Conservation (phyloP, 2,329 filamentous ascomycete genomes). For the Diaporthe eres region DNA sequence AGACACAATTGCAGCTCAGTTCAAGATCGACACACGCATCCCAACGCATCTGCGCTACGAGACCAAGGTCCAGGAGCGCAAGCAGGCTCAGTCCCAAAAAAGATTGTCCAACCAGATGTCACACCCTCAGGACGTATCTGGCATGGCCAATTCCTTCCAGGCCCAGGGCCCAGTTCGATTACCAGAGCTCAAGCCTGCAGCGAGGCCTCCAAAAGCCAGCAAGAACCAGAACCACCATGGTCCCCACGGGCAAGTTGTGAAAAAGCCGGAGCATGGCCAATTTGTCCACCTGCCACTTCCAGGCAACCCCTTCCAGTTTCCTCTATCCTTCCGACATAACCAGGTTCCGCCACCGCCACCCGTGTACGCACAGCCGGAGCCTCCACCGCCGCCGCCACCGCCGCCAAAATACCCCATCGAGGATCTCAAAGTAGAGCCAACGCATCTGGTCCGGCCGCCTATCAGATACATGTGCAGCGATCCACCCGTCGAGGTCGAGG, state of each 20-base stretch:
- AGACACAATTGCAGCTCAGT: conserved; percentile 83
- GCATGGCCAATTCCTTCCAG: conserved; percentile 51
- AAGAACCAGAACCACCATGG: conserved; percentile 75
- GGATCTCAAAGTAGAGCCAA: conserved; percentile 85
- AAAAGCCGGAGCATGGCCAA: conserved; percentile 55
- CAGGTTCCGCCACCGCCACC: conserved; percentile 58
- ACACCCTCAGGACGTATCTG: conserved; percentile 60
- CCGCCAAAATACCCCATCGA: conserved; percentile 96
- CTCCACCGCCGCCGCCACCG: conserved; percentile 74
- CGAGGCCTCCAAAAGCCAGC: conserved; percentile 76
- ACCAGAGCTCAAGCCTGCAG: conserved; percentile 80
- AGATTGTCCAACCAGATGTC: conserved; percentile 60
- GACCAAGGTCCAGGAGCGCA: conserved; percentile 82
- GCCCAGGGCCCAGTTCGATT: conserved; percentile 68
- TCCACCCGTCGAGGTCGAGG: conserved; percentile 65
- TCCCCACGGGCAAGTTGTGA: conserved; percentile 49
- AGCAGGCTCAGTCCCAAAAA: conserved; percentile 77
- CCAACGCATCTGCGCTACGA: conserved; percentile 87
- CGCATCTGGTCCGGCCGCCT: conserved; percentile 77
- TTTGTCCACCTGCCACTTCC: conserved; percentile 57
- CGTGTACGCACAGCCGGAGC: conserved; percentile 57
- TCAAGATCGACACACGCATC: conserved; percentile 89
- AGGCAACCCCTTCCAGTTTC: conserved; percentile 63
- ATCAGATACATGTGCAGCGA: conserved; percentile 84
- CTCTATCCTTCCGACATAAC: conserved; percentile 59